phyloP scores from a whole-genome alignment of 2,329 filamentous ascomycete genomes.

The Neonectria hederae region DNA sequence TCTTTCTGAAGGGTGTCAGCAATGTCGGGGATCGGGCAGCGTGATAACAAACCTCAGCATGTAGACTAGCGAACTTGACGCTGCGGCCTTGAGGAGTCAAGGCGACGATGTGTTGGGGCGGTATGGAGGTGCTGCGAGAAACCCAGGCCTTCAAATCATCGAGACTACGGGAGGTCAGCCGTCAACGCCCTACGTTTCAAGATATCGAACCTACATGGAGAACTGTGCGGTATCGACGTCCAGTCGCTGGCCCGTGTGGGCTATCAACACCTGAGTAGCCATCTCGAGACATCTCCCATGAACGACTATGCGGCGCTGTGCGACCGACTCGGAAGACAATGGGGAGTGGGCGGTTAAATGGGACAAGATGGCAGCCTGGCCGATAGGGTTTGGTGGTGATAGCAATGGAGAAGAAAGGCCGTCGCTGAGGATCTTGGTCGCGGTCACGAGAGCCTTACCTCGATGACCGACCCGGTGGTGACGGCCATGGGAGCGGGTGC shows the following conservation, averaged over 20 bases:
- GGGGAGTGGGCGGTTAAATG: constrained; percentile 25
- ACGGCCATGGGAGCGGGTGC: constrained; percentile 37
- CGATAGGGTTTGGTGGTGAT: constrained; percentile 26
- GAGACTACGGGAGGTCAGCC: constrained; percentile 61
- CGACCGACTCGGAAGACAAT: constrained; percentile 30
- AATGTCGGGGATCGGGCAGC: constrained; percentile 6
- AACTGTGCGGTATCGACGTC: constrained; percentile 80
- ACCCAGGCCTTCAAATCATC: constrained; percentile 89
- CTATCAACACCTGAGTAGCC: constrained; percentile 90
- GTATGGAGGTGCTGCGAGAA: constrained; percentile 76
- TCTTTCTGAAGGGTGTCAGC: constrained; percentile 68
- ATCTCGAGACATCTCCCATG: constrained; percentile 70
- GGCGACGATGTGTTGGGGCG: constrained; percentile 81
- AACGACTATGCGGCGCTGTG: constrained; percentile 42
- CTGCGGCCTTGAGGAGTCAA: constrained; percentile 87
- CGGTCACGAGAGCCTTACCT: constrained; percentile 38
- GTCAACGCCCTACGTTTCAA: background rate
- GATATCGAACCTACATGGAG: constrained; percentile 64
- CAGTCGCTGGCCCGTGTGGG: constrained; percentile 90
- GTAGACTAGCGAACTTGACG: constrained; percentile 81
- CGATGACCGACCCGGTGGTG: constrained; percentile 21
- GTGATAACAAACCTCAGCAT: constrained; percentile 72
- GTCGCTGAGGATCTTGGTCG: constrained; percentile 33
- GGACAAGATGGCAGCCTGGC: constrained; percentile 25
- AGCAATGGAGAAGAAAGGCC: constrained; percentile 2